Evolutionary conservation across 2,329 filamentous ascomycete genomes (phyloP).

Genomic region (Ophiostoma fasciatum): DNA sequence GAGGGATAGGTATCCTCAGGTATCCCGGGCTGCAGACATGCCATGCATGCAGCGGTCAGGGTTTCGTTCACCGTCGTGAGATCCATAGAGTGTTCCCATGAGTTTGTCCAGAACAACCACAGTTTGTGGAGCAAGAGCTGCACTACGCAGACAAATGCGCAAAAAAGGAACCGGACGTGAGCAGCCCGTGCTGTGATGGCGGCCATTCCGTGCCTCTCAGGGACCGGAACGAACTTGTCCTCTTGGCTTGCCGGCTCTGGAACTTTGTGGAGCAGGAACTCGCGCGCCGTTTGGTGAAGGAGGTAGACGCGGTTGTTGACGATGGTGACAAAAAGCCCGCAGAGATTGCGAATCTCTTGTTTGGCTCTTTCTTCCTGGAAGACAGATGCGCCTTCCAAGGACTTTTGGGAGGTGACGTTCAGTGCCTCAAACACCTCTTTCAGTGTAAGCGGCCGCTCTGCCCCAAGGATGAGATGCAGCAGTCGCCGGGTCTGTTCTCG

Average conservation of each 20-base stretch:
- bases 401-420: no score
- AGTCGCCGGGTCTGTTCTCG: slow-evolving; percentile 15
- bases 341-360: slow-evolving; percentile 18
- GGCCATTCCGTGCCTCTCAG: no score
- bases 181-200: no score
- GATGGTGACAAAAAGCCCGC: slow-evolving; percentile 23
- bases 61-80: not conserved
- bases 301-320: slow-evolving; percentile 20
- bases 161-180: not conserved
- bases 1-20: not conserved
- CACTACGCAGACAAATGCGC: not conserved
- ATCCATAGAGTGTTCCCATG: not conserved
- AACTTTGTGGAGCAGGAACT: slow-evolving; percentile 18
- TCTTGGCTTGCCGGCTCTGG: no score
- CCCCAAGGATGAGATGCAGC: slow-evolving; percentile 21
- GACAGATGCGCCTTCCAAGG: no score
- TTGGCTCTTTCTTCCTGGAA: no score
- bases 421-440: no score
- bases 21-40: not conserved
- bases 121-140: not conserved
- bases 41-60: not conserved
- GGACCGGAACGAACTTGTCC: no score
- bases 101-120: not conserved
- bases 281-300: slow-evolving; percentile 25
- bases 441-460: slow-evolving; percentile 18